Evolutionary conservation across 805 yeast genomes (phyloP), one percentile per base, ranked within the genome.

Genomic region (Ogataea sp.): DNA sequence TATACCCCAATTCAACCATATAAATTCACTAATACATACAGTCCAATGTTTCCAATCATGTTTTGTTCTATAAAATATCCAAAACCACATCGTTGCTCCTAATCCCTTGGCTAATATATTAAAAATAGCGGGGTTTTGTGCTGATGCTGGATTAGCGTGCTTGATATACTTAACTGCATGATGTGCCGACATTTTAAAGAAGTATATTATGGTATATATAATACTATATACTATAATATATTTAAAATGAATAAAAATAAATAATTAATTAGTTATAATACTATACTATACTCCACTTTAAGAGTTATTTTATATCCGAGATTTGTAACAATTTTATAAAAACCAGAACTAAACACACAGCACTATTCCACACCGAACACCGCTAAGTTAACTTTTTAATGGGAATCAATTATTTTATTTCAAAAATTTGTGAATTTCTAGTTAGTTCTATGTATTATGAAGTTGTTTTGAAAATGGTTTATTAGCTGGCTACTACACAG

Each of bases 41-140:
- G 70, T 64, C 74, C 79, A 75, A 28, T 74, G 77, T 52, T 73
- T 68, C 48, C 78, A 79, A 51, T 79, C 90, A 57, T 83, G 79
- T 63, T 81, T 79, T 34, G 83, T 69, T 59, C 95, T 71, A 70
- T 83, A 85, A 55, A 86, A 70, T 45, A 86, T 73, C 84, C 90
- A 86, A 62, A 84, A 86, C 84, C 93, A 83, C 85, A 83, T 80
- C 39, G 88, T 71, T 30, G 90, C 95, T 10, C 95, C 95, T 32
- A 86, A 69, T 17, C 71, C 58, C 50, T 81, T 80, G 34, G 85
- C 73, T 17, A 80, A 70, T 61, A 77, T 67, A 42, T 73, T 70
- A 52, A 80, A 72, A 32, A 71, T 62, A 2, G 73, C 64, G 31
- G 78, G 75, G 16, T 77, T 78, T 49, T 81, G 80, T 25, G 93